phyloP scores from a whole-genome alignment of 2,329 filamentous ascomycete genomes.

The Xylaria sp. region DNA sequence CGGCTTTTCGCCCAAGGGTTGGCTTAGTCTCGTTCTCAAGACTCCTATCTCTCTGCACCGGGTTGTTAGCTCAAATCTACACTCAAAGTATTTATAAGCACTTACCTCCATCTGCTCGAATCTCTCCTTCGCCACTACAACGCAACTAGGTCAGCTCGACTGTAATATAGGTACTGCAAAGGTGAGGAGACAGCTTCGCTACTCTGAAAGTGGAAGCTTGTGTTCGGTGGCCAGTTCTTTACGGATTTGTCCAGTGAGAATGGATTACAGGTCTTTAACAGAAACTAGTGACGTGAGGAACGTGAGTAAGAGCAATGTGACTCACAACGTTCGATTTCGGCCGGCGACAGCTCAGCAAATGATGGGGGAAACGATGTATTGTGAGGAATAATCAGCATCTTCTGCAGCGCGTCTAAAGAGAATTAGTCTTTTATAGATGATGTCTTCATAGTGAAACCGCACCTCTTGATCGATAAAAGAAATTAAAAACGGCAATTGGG shows the following conservation, averaged over 20 bases:
- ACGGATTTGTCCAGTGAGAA: neutral
- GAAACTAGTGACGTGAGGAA: neutral
- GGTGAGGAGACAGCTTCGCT: neutral
- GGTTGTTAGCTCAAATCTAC: neutral
- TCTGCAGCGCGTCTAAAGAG: constrained; percentile 45
- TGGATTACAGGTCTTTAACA: neutral
- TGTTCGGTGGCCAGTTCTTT: neutral
- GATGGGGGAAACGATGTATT: constrained; percentile 32
- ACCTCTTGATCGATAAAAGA: constrained; percentile 50
- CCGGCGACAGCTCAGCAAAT: constrained; percentile 37
- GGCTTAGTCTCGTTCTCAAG: constrained; percentile 36
- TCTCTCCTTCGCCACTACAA: constrained; percentile 43
- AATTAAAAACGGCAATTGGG: constrained; percentile 45
- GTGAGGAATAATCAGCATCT: constrained; percentile 46
- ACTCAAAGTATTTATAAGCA: neutral
- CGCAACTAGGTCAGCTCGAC: neutral
- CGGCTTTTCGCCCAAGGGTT: constrained; percentile 41
- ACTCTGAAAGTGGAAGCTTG: neutral
- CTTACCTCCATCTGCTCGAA: constrained; percentile 45
- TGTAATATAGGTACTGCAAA: neutral
- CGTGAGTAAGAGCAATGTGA: neutral
- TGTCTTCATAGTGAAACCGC: neutral
- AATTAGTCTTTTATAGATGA: neutral
- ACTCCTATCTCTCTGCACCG: constrained; percentile 14
- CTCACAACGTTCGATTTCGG: constrained; percentile 39